Percentiles rank a stretch among this genome's conserved stretches.
phyloP scores from a whole-genome alignment of 192 early-diverging fungal genomes.

The Backusella circina region DNA sequence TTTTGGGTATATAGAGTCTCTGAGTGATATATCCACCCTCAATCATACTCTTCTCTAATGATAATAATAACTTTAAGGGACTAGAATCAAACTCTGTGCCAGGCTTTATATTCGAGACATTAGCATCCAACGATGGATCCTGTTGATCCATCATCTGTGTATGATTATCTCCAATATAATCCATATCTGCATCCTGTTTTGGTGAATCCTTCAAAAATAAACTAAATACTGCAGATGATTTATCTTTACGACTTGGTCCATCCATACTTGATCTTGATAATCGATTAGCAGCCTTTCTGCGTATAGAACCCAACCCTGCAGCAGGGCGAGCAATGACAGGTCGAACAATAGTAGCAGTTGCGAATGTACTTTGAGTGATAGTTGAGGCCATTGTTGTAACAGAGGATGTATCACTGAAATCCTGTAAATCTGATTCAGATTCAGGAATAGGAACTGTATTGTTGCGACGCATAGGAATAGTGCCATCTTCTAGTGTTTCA shows the following conservation, averaged over 20 bases:
- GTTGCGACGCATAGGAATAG: not conserved
- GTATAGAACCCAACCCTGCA: not conserved
- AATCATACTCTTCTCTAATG: conserved; percentile 20
- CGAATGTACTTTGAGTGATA: not conserved
- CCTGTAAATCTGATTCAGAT: not conserved
- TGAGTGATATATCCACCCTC: conserved; percentile 20
- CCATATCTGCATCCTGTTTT: not conserved
- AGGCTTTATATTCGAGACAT: not conserved
- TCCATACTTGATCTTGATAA: conserved; percentile 20
- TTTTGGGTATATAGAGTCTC: conserved; percentile 27
- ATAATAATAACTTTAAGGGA: conserved; percentile 1
- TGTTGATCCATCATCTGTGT: not conserved
- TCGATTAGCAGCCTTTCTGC: conserved; percentile 7
- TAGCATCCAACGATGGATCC: not conserved
- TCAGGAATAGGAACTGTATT: not conserved
- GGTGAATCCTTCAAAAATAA: not conserved
- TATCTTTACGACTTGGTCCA: conserved; percentile 10
- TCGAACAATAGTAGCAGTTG: not conserved
- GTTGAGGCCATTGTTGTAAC: not conserved
- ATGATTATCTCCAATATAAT: not conserved
- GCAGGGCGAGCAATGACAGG: not conserved
- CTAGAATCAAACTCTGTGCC: not conserved
- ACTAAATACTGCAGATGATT: not conserved
- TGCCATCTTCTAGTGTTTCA: not conserved
- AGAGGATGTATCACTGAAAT: not conserved